These are phyloP conservation scores for Prorocentrum cordatum DNA, from an alignment of 169 alveolate genomes.

Conservation along the genomic window DNA sequence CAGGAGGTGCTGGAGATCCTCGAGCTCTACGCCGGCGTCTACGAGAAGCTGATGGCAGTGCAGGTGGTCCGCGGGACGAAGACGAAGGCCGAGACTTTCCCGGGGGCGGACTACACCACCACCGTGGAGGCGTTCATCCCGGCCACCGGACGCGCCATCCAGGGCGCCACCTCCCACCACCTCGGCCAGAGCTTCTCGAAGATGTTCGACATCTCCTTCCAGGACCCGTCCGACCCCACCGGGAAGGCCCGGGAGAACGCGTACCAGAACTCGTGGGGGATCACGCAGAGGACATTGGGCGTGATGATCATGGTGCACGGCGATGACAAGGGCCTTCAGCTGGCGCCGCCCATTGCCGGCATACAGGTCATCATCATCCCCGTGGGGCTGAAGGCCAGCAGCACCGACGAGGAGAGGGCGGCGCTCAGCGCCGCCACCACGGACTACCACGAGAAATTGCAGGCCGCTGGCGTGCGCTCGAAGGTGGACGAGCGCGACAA, in stretches of 20 bases:
- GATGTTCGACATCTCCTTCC: constrained; percentile 93
- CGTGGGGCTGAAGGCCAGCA: constrained; percentile 58
- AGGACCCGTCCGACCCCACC: constrained; percentile 69
- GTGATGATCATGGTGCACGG: constrained; percentile 76
- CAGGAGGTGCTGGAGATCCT: constrained; percentile 53
- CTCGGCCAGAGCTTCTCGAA: constrained; percentile 98
- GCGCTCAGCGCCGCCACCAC: no score
- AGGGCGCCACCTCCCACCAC: constrained; percentile 94
- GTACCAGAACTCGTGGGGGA: constrained; percentile 99
- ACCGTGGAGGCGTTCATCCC: constrained; percentile 93
- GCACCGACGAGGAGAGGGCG: constrained; percentile 59
- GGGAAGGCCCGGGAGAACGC: constrained; percentile 79
- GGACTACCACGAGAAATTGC: not conserved
- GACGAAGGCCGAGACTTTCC: constrained; percentile 89
- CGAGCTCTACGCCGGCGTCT: constrained; percentile 59
- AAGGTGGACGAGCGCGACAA: no score
- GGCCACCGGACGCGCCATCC: constrained; percentile 97
- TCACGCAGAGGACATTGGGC: constrained; percentile 95
- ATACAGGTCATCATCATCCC: constrained; percentile 49
- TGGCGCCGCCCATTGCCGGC: constrained; percentile 55
- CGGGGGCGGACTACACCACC: constrained; percentile 98
- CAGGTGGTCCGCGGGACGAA: constrained; percentile 95
- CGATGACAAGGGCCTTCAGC: constrained; percentile 61
- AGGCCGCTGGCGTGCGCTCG: no score
- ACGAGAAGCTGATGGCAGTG: constrained; percentile 89